Base-by-base conservation (phyloP, 345 rosid genomes). In the Populus ilicifolia region DNA sequence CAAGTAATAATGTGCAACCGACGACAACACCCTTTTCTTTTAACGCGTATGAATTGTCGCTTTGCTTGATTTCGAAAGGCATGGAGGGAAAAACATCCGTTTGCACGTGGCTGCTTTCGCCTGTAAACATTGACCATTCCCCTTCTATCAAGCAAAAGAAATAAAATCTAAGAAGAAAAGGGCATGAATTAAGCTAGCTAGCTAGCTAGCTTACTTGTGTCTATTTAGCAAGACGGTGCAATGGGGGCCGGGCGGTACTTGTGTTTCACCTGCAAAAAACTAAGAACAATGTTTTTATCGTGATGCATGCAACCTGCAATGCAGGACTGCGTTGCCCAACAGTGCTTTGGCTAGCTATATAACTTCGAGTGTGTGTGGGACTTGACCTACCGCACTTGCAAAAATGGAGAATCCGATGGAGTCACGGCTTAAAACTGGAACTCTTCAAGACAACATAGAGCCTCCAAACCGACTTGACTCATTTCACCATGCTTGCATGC, bases 31-130 rank as follows among this genome's bases (percentile, higher is more conserved):
- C 6, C 69, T 70, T 30, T 30, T 66, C 62, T 18, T 21, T 59
- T 77, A 38, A 59, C 23, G 38, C 20, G 46, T 59, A 44, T 48
- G 66, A 5, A 6, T 30, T 59, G 69, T 77, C 46, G 35, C 29
- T 27, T 69, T 43, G 69, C 69, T 77, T 52, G 50, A 52, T 65
- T 66, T 72, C 39, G 54, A 59, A 67, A 72, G 56, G 62, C n/a
- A 41, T 18, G 5, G 38, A 23, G 59, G 64, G 56, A 73, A 65
- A 67, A 73, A 59, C 29, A 52, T 17, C 46, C 41, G n/a, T 72
- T 13, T 72, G 76, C 67, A 78, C 50, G 76, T 72, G 76, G 72
- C 62, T 71, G 72, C 76, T 20, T 65, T 38, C 21, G 13, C 21
- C 56, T 38, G 54, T 35, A 33, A 39, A 73, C 62, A 29, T 67